phyloP scores from a whole-genome alignment of 257 asterid genomes.

The Solanum stenotomum region DNA sequence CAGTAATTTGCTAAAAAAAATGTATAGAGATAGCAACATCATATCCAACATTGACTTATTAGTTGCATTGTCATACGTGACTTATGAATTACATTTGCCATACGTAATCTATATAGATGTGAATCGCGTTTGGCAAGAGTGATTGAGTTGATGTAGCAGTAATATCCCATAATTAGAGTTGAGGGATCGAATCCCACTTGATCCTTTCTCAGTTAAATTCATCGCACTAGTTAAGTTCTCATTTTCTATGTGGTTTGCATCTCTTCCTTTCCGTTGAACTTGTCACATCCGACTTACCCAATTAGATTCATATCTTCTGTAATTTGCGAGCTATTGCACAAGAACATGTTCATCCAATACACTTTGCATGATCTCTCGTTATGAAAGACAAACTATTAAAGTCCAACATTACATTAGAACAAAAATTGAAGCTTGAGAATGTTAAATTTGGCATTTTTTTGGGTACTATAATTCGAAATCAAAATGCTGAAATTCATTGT shows the following conservation, averaged over 20 bases:
- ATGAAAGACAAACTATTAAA: not conserved
- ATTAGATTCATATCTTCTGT: not conserved
- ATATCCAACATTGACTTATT: not conserved
- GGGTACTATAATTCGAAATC: not conserved
- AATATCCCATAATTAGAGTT: not conserved
- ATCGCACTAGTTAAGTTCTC: no score
- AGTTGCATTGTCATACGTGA: not conserved
- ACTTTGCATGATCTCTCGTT: not conserved
- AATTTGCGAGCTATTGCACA: not conserved
- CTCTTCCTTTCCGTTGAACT: no score
- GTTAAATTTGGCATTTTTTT: not conserved
- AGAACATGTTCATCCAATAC: not conserved
- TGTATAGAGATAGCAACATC: not conserved
- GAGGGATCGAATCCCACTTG: not conserved
- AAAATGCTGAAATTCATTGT: not conserved
- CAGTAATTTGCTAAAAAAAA: not conserved
- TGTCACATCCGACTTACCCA: no score
- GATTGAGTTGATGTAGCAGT: not conserved
- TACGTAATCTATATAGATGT: not conserved
- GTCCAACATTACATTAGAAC: not conserved
- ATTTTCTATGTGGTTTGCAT: no score
- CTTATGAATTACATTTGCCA: not conserved
- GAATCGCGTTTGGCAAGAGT: not conserved
- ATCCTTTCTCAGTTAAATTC: not conserved
- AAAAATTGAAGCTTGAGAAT: not conserved